Base-by-base conservation (phyloP, 2,329 filamentous ascomycete species). In the Chaetothyriales sp. region DNA sequence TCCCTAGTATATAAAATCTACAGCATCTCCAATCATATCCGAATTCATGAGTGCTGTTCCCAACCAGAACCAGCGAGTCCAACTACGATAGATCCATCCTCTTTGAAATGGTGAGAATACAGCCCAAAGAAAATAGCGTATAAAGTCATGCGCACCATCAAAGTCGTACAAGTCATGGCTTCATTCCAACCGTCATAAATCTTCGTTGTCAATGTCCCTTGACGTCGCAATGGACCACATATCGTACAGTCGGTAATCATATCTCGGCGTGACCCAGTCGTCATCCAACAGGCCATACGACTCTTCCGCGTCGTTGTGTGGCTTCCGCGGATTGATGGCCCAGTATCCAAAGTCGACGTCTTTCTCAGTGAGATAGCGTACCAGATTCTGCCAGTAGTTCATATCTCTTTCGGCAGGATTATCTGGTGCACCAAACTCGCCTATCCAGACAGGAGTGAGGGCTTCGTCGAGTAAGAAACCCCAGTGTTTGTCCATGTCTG, bases 321-420 rank as follows among this genome's bases (percentile, higher is more conserved):
- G 76, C 64, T 84, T 84, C 46, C 77, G 70, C 42, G 80, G 77
- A 65, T 84, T 84, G 57, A 84, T 62, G 15, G 80, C 80, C 81
- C 81, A 84, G 64, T 84, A 84, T 5, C 76, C 81, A 67, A 81
- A 82, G 58, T 83, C 80, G 8, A 77, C 77, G 58, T 82, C 78
- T 48, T 78, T 64, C 2, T 68, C 64, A 59, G 73, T 72, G 51
- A 84, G 68, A 62, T 74, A 81, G 25, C 69, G 70, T 67, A 82
- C 67, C 63, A 84, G 63, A 62, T 83, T 78, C 44, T 67, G 65
- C 81, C 80, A 84, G 66, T 84, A 84, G 59, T 80, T 79, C 50
- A 69, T 69, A 56, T 81, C 78, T 6, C 78, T 77, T 7, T 71
- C 65, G 32, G 70, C 71, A 1, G 78, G 78, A 5, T 63, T 54